Base-by-base conservation (phyloP, 2,329 filamentous ascomycete genomes). In the Myriosclerotinia duriaeana region DNA sequence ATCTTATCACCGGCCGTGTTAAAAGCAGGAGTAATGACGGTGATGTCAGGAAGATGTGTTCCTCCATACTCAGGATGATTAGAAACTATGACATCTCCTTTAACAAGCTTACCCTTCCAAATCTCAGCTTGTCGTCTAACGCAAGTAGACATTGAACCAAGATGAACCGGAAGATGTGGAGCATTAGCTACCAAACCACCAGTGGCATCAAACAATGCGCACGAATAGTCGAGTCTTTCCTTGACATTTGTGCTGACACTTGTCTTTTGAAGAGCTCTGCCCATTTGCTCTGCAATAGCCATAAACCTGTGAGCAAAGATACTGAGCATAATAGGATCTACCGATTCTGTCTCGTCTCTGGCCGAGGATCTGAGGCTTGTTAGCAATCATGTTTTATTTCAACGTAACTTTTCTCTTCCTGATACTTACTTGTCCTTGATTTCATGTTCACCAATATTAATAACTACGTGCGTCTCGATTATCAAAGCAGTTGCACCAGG, bases 261-360 rank as follows among this genome's bases (percentile, higher is more conserved):
- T 0, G 90, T 93, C 79, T 93, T 93, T 74, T 93, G 90, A 20
- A 93, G 78, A 15, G 89, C 88, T 65, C 89, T 81, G 0, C 91
- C 90, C 91, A 94, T 93, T 74, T 93, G 90, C 77, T 94, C 91
- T 1, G 91, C 91, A 72, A 93, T 92, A 8, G 89, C 88, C 90
- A 93, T 94, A 78, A 94, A 94, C 9, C 91, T 84, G 75, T 93
- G 90, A 0, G 88, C 89, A 71, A 94, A 93, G 67, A 94, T 90
- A 73, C 87, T 89, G 2, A 94, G 82, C 79, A 91, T 83, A 71
- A 93, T 90, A 0, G 90, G 90, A 74, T 93, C 89, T 0, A 91
- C 87, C 66, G 87, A 84, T 53, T 73, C 68, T 12, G 81, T 82
- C 59, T 78, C 69, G n/a, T 73, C 70, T 60, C 46, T 61, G 42